Conservation (phyloP, 2,329 filamentous ascomycete genomes). For the Cucurbitaria berberidis region DNA sequence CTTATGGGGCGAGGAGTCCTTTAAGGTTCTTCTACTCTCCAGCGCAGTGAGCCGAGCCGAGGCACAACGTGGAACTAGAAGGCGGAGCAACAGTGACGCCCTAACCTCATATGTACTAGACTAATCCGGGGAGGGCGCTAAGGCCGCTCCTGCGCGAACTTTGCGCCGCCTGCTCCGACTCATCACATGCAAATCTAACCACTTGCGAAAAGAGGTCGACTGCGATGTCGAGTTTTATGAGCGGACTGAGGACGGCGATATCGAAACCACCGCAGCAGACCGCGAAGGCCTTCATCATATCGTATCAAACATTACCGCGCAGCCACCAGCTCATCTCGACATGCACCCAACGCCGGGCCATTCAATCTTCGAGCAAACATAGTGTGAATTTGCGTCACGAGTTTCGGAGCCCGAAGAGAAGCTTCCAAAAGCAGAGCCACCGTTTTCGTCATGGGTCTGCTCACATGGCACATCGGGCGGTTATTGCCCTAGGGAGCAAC, state of each 20-base stretch:
- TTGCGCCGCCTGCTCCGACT: conserved; percentile 14
- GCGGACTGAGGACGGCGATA: neutral
- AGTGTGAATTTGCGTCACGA: neutral
- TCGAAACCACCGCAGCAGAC: neutral
- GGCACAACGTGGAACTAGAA: conserved; percentile 18
- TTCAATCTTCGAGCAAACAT: neutral
- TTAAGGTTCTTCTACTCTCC: conserved; percentile 25
- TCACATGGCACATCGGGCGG: conserved; percentile 60
- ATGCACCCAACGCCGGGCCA: neutral
- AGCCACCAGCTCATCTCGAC: neutral
- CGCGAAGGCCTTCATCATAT: neutral
- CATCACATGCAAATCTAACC: conserved; percentile 25
- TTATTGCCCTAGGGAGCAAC: conserved; percentile 91
- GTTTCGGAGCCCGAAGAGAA: neutral
- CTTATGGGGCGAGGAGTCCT: conserved; percentile 33
- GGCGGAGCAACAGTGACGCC: conserved; percentile 6
- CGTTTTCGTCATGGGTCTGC: conserved; percentile 17
- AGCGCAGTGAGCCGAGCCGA: conserved; percentile 29
- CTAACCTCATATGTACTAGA: conserved; percentile 16
- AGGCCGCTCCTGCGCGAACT: conserved; percentile 6
- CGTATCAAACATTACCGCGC: neutral
- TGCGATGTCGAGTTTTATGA: conserved; percentile 8
- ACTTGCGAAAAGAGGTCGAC: neutral
- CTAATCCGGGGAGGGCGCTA: conserved; percentile 16
- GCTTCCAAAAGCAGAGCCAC: neutral